Percentiles rank a stretch among this genome's conserved stretches.
phyloP scores from a whole-genome alignment of 1,284 basidiomycete genomes.

The Amylostereum areolatum region DNA sequence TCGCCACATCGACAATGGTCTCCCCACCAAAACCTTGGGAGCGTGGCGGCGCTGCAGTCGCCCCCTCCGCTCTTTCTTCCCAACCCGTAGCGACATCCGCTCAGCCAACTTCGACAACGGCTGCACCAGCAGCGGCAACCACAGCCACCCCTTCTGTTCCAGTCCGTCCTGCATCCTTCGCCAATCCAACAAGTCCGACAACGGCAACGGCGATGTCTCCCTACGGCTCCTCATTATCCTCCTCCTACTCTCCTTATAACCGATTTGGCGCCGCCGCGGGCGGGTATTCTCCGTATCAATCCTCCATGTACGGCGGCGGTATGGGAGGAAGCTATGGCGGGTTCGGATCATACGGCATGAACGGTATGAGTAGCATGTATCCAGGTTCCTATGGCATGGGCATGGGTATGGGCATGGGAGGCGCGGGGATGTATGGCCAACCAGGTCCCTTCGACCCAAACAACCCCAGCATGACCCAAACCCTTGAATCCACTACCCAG shows the following conservation, averaged over 20 bases:
- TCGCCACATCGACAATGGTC: constrained; percentile 37
- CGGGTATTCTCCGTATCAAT: constrained; percentile 35
- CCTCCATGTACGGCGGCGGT: constrained; percentile 31
- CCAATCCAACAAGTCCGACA: constrained; percentile 12
- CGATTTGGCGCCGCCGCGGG: constrained; percentile 31
- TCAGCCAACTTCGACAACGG: constrained; percentile 5
- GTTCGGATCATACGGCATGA: constrained; percentile 29
- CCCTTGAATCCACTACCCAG: constrained; percentile 85
- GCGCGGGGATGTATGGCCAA: constrained; percentile 32
- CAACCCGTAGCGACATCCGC: constrained; percentile 6
- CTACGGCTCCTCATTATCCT: constrained; percentile 17
- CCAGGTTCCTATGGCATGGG: constrained; percentile 13
- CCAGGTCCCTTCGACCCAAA: constrained; percentile 47
- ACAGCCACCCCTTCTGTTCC: constrained; percentile 27
- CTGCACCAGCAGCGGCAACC: constrained; percentile 14
- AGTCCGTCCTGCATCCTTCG: constrained; percentile 34
- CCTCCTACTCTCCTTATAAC: constrained; percentile 37
- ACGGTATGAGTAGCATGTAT: constrained; percentile 34
- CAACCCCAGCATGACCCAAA: constrained; percentile 72
- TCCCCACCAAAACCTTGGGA: constrained; percentile 88
- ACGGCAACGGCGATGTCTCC: constrained; percentile 16
- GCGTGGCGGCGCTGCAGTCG: constrained; percentile 40
- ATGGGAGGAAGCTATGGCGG: constrained; percentile 39
- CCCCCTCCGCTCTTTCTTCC: constrained; percentile 20
- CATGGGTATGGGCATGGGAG: constrained; percentile 27